Evolutionary conservation across 345 rosid genomes (phyloP).

Genomic region (Hirschfeldia incana): DNA sequence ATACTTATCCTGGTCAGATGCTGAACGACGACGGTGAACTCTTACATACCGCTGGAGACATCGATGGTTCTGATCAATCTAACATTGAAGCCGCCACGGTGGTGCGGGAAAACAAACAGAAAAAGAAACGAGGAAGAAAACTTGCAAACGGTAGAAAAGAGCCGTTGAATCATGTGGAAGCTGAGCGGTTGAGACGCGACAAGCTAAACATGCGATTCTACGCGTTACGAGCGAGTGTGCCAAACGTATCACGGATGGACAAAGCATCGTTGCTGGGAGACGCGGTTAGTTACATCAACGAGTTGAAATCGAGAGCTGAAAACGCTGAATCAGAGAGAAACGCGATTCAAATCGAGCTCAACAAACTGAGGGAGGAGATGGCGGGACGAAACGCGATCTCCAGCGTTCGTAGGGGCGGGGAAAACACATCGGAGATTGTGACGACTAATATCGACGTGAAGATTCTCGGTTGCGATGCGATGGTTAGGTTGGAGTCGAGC

Average conservation of each 20-base stretch:
- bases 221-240: background rate
- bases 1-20: background rate
- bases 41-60: background rate
- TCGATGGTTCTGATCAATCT: background rate
- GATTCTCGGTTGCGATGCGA: background rate
- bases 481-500: background rate
- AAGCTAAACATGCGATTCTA: background rate
- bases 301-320: background rate
- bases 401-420: background rate
- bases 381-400: background rate
- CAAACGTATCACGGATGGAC: constrained; percentile 1
- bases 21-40: background rate
- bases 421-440: background rate
- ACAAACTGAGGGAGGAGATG: background rate
- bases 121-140: background rate
- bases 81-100: background rate
- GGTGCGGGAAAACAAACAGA: background rate
- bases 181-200: background rate
- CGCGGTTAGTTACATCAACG: background rate
- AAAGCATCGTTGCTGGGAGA: background rate
- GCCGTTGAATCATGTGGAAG: background rate
- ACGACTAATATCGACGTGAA: background rate
- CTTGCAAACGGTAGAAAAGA: background rate
- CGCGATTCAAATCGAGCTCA: background rate
- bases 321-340: background rate